Base-by-base conservation (phyloP, 2,329 filamentous ascomycete genomes). In the Aspergillus brasiliensis region DNA sequence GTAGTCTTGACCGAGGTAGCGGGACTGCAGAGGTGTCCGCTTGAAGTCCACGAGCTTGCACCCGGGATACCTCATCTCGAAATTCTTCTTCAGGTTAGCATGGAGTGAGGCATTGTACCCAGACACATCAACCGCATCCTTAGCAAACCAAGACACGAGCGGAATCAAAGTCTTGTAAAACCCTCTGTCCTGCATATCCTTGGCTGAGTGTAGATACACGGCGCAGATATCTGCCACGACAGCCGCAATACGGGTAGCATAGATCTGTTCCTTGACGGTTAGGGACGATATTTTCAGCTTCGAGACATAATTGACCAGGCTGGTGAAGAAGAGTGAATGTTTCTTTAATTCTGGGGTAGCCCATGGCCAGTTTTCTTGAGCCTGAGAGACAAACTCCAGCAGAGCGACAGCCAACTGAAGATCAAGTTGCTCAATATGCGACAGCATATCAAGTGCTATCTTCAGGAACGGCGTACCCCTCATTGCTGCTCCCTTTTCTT, bases 361-460 rank as follows among this genome's bases (percentile, higher is more conserved):
- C 91, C 94, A 97, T 1, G 93, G 90, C 94, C 94, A 98, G 71
- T 92, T 91, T 74, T 97, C 95, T 71, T 97, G 93, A 4, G 94
- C 91, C 2, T 90, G 87, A 2, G 91, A 88, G 38, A 97, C 86
- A 73, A 98, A 98, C 68, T 94, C 88, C 15, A 99, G 82, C 67
- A 97, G 87, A 0, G 90, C 87, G 21, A 92, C 80, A 3, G 88
- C 86, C 63, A 92, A 86, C 34, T 81, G 80, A n/a, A 84, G 82
- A 8, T 89, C 82, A 21, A 93, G 74, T 1, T 84, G 80, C 23
- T 84, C 82, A 61, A 97, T 86, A 10, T 82, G 82, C 17, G 85
- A 83, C 38, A 98, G 80, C 59, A 86, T 84, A 47, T 89, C 84
- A 31, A 97, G 81, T 0, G 92, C 94, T 57, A 86, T 86, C 19